A percentile compares a stretch with the other conserved stretches of the same genome.
These are phyloP conservation scores for Candida vaughaniae DNA, from an alignment of 805 yeast genomes.

Conservation along the genomic window DNA sequence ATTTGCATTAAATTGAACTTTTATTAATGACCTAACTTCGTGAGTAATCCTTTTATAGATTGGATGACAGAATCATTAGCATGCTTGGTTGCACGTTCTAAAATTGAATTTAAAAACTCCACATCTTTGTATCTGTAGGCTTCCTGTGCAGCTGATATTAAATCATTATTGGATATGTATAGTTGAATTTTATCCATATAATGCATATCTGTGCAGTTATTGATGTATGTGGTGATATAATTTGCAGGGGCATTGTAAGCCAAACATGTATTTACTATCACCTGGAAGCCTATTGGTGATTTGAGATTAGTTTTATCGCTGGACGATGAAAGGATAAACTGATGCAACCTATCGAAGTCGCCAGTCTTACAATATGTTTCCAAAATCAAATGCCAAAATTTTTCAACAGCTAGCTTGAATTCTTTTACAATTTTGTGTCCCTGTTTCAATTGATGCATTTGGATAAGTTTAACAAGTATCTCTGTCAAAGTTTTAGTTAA, in stretches of 20 bases:
- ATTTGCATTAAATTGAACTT: not conserved
- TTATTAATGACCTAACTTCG: conserved; percentile 27
- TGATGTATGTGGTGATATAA: conserved; percentile 61
- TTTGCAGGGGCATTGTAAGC: conserved; percentile 51
- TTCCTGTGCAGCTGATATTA: conserved; percentile 48
- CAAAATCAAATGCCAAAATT: conserved; percentile 35
- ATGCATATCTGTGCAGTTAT: conserved; percentile 45
- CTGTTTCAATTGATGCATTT: conserved; percentile 37
- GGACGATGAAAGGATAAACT: conserved; percentile 24
- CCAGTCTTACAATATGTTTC: conserved; percentile 24
- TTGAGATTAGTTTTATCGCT: conserved; percentile 33
- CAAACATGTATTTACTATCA: conserved; percentile 56
- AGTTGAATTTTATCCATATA: conserved; percentile 50
- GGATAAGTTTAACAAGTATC: conserved; percentile 26
- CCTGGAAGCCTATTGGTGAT: conserved; percentile 71
- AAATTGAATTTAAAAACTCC: conserved; percentile 25
- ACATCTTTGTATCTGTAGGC: conserved; percentile 46
- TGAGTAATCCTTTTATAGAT: conserved; percentile 19
- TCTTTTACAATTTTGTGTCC: conserved; percentile 32
- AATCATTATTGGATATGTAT: conserved; percentile 53
- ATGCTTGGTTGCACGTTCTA: conserved; percentile 17
- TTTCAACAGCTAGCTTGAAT: conserved; percentile 28
- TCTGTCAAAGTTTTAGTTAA: conserved; percentile 23
- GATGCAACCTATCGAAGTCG: conserved; percentile 35
- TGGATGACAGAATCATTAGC: conserved; percentile 14